Evolutionary conservation across 2,329 filamentous ascomycete genomes (phyloP), one percentile per base, ranked within the genome.

Genomic region (Cladosporium sp.): DNA sequence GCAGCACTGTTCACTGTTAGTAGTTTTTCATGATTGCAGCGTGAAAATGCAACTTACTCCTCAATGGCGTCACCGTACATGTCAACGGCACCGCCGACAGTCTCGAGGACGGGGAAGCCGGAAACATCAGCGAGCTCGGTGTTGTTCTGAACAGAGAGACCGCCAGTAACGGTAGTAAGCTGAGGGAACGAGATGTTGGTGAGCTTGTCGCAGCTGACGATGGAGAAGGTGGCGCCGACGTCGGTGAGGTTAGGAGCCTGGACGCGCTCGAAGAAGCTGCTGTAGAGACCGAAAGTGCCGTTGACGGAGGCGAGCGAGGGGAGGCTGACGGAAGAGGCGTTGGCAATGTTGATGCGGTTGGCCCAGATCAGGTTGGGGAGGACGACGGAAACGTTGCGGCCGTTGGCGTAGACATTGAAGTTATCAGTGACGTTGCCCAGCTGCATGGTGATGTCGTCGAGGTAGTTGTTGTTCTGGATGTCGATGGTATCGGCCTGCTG

Each of bases 101-200:
- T 83, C 70, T 83, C 71, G 25, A 99, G 83, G 63, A 79, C 71
- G 61, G 82, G 80, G 76, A 97, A 89, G 34, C 84, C 84, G 63
- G 82, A 75, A 57, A 97, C 80, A 60, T 77, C 72, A 57, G 75
- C 66, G 34, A 97, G 82, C 57, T 80, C 78, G 60, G 90, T 90
- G 86, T 97, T 97, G 84, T 96, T 96, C 76, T 89, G 87, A 70
- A 99, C 84, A 66, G 88, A 85, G 72, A 96, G 83, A 72, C 88
- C 90, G 77, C 90, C 92, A 65, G 83, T 84, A 68, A 96, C 82
- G 56, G 76, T 81, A 64, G 79, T 81, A 45, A 97, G 80, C 20
- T 71, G 47, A 48, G 88, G 86, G 75, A 96, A 83, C 59, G 87
- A 85, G 75, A 97, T 80, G 83, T 96, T 96, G 71, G 77, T 75